Base-by-base conservation (phyloP, 805 yeast genomes). In the Yarrowia yakushimensis region DNA sequence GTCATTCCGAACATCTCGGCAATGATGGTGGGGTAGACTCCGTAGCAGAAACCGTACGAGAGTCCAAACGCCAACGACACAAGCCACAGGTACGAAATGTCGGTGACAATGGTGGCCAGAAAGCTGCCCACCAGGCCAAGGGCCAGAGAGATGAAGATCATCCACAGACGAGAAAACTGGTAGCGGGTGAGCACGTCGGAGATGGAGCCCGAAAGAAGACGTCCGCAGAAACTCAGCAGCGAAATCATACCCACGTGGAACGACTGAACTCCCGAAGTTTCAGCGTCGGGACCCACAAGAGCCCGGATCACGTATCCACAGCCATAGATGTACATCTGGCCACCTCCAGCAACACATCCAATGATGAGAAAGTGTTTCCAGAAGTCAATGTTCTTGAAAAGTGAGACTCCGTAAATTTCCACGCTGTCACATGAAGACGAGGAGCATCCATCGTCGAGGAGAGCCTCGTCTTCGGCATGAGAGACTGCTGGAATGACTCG, bases 311-410 rank as follows among this genome's bases (percentile, higher is more conserved):
- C 81, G 69, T 84, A 85, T 0, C 94, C 94, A 33, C 86, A 82
- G 0, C 88, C 82, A 67, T 84, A 86, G 43, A 88, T 88, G 70
- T 85, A 88, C 81, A 86, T 82, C 68, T 87, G 93, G 23, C 91
- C 87, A 63, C 84, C 70, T 0, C 90, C 92, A 9, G 87, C 82
- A 17, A 82, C 69, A 17, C 85, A 66, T 0, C 90, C 83, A 20
- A 85, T 74, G 20, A 82, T 62, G 27, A 60, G 22, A 39, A 67
- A 69, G 54, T 69, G 68, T 22, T 60, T 36, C 70, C 70, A 68
- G 43, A 69, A 69, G 25, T 42, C 27, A 20, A 60, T 17, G 17
- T 45, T 18, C 18, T 63, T 54, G 30, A 69, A 57, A 36, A 69
- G 61, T 18, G 22, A 68, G 67, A 37, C 12, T 20, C 61, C 61